A percentile compares a stretch with the other conserved stretches of the same genome.
Conservation (phyloP, 495 filamentous ascomycete genomes). For the Hypomontagnella submonticulosa region DNA sequence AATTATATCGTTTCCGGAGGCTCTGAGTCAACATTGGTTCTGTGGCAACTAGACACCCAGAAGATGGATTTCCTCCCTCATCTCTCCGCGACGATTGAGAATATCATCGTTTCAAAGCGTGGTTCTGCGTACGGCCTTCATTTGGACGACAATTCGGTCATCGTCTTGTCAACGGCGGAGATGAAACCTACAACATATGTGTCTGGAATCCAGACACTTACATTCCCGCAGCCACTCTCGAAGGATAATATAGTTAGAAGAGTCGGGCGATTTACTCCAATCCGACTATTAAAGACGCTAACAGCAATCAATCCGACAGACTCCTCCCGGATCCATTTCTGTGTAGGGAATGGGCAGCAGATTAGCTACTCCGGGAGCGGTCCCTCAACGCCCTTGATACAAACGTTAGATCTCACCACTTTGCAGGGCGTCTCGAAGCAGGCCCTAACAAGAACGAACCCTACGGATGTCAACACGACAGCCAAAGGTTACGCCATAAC, state of each 20-base stretch:
- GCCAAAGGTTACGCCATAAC: slow-evolving; percentile 73
- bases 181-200: slow-evolving; percentile 81
- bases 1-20: slow-evolving; percentile 96
- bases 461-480: slow-evolving; percentile 79
- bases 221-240: slow-evolving; percentile 51
- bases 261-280: slow-evolving; percentile 36
- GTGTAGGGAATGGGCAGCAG: slow-evolving; percentile 60
- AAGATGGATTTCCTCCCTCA: slow-evolving; percentile 85
- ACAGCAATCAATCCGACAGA: slow-evolving; percentile 52
- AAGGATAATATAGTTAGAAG: slow-evolving; percentile 57
- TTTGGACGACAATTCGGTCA: slow-evolving; percentile 88
- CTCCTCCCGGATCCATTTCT: slow-evolving; percentile 56
- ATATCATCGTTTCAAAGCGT: slow-evolving; percentile 79
- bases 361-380: slow-evolving; percentile 51
- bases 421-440: slow-evolving; percentile 81
- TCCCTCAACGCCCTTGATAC: slow-evolving; percentile 63
- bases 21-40: slow-evolving; percentile 84
- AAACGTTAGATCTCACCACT: slow-evolving; percentile 83
- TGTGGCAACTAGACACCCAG: slow-evolving; percentile 95
- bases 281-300: slow-evolving; percentile 46
- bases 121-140: slow-evolving; percentile 84
- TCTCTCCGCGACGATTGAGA: slow-evolving; percentile 83
- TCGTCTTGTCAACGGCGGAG: slow-evolving; percentile 89
- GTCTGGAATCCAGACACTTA: slow-evolving; percentile 79
- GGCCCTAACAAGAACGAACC: slow-evolving; percentile 86